Evolutionary conservation across 2,329 filamentous ascomycete genomes (phyloP).

Genomic region (Pseudopyrenochaeta lycopersici): DNA sequence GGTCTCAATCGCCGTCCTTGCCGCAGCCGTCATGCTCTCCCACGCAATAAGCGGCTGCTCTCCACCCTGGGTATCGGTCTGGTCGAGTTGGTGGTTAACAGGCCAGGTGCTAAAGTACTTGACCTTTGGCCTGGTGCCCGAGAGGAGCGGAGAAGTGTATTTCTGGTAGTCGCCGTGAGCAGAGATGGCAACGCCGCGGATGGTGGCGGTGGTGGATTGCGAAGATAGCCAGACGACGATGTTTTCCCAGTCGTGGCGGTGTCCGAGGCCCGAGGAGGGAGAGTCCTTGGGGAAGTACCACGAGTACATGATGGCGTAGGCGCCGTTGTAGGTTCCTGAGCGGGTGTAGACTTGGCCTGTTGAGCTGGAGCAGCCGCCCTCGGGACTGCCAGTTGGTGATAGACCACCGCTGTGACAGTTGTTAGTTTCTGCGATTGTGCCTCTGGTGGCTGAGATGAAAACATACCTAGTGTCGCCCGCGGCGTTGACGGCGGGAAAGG

Average conservation of each 20-base stretch:
- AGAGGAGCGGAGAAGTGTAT: constrained; percentile 38
- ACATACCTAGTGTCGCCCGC: constrained; percentile 65
- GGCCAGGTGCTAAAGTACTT: constrained; percentile 61
- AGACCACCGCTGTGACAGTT: constrained; percentile 53
- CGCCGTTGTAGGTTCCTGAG: constrained; percentile 50
- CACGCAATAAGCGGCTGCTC: constrained; percentile 60
- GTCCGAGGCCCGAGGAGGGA: constrained; percentile 56
- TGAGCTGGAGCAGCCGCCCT: constrained; percentile 53
- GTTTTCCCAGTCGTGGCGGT: constrained; percentile 67
- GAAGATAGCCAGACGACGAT: constrained; percentile 61
- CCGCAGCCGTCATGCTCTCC: constrained; percentile 58
- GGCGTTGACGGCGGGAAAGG: constrained; percentile 69
- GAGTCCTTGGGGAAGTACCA: constrained; percentile 63
- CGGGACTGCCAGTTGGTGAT: constrained; percentile 49
- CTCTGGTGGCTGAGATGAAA: not conserved
- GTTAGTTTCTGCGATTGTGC: constrained; percentile 1
- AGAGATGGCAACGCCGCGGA: constrained; percentile 62
- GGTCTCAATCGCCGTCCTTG: constrained; percentile 53
- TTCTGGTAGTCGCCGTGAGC: constrained; percentile 62
- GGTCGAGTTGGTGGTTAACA: constrained; percentile 57
- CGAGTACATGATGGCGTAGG: constrained; percentile 62
- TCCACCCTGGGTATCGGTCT: constrained; percentile 53
- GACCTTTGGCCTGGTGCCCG: constrained; percentile 57
- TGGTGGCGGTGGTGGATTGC: constrained; percentile 49
- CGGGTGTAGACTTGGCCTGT: constrained; percentile 64